Evolutionary conservation across 2,329 filamentous ascomycete species (phyloP).

Genomic region (Penicillium sumatraense): DNA sequence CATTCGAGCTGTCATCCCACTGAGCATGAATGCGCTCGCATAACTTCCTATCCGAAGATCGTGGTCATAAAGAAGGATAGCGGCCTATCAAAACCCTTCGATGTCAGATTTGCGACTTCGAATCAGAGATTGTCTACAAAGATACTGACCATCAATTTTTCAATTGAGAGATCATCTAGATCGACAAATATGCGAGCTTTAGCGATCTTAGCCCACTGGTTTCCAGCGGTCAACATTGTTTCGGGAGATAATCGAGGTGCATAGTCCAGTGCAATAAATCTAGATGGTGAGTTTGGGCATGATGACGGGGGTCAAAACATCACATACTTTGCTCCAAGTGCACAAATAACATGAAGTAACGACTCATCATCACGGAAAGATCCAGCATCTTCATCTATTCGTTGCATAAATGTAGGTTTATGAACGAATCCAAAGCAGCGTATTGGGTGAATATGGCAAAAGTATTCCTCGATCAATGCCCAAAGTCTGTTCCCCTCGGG

Average conservation of each 20-base stretch:
- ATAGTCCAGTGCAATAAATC: slow-evolving; percentile 16
- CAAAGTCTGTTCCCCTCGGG: slow-evolving; percentile 14
- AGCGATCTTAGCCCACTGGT: slow-evolving; percentile 20
- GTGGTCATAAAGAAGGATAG: slow-evolving; percentile 32
- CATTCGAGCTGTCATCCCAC: slow-evolving; percentile 28
- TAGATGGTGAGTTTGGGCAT: background rate
- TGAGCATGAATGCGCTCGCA: slow-evolving; percentile 32
- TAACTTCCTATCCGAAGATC: slow-evolving; percentile 33
- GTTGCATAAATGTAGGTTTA: slow-evolving; percentile 32
- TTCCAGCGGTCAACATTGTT: slow-evolving; percentile 14
- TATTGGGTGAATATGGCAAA: slow-evolving; percentile 32
- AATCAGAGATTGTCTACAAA: background rate
- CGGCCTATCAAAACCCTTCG: slow-evolving; percentile 20
- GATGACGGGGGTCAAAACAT: background rate
- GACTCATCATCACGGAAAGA: slow-evolving; percentile 20
- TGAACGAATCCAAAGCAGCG: slow-evolving; percentile 35
- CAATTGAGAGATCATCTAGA: slow-evolving; percentile 20
- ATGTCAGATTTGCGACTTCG: too few species aligned
- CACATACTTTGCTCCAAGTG: slow-evolving; percentile 29
- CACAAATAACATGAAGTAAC: slow-evolving; percentile 30
- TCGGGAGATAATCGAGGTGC: slow-evolving; percentile 9
- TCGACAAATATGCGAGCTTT: slow-evolving; percentile 20
- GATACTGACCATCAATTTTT: slow-evolving; percentile 21
- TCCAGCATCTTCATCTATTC: slow-evolving; percentile 27
- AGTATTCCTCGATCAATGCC: slow-evolving; percentile 28